Percentiles rank a stretch among this genome's conserved stretches.
These are phyloP conservation scores for Thermochaetoides dissita DNA, from an alignment of 2,329 filamentous ascomycete genomes.

Conservation along the genomic window DNA sequence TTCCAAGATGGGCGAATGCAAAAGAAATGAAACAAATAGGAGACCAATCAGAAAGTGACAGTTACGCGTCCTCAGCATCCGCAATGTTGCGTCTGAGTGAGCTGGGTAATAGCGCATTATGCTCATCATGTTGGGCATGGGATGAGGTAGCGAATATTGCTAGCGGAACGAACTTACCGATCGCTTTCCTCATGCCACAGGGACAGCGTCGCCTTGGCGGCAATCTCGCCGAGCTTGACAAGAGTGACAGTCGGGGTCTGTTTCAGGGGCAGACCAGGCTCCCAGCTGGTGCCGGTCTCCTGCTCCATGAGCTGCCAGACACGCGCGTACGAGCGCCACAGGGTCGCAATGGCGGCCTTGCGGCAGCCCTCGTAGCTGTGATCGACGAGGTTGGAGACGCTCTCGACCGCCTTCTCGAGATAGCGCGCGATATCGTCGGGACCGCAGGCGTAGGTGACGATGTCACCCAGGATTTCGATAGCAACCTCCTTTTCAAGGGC, in stretches of 20 bases:
- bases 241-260: conserved; percentile 66
- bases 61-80: conserved; percentile 78
- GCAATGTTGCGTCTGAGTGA: conserved; percentile 91
- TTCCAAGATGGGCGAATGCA: conserved; percentile 17
- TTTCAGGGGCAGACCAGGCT: conserved; percentile 72
- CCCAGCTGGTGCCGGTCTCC: conserved; percentile 67
- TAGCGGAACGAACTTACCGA: conserved; percentile 51
- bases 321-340: conserved; percentile 87
- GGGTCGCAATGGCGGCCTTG: conserved; percentile 77
- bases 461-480: conserved; percentile 83
- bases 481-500: conserved; percentile 96
- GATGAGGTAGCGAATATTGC: neutral
- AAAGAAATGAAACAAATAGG: conserved; percentile 4
- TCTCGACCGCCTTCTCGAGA: conserved; percentile 76
- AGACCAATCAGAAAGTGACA: conserved; percentile 32
- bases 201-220: conserved; percentile 70
- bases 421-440: conserved; percentile 62
- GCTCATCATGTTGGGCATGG: conserved; percentile 55
- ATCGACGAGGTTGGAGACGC: conserved; percentile 65
- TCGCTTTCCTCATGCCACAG: conserved; percentile 86
- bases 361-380: conserved; percentile 88
- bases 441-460: conserved; percentile 73
- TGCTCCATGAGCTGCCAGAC: conserved; percentile 81
- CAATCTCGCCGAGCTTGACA: conserved; percentile 70
- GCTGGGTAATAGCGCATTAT: conserved; percentile 89